Evolutionary conservation across 75 land plant species (phyloP).

Genomic region (Larix kaempferi): DNA sequence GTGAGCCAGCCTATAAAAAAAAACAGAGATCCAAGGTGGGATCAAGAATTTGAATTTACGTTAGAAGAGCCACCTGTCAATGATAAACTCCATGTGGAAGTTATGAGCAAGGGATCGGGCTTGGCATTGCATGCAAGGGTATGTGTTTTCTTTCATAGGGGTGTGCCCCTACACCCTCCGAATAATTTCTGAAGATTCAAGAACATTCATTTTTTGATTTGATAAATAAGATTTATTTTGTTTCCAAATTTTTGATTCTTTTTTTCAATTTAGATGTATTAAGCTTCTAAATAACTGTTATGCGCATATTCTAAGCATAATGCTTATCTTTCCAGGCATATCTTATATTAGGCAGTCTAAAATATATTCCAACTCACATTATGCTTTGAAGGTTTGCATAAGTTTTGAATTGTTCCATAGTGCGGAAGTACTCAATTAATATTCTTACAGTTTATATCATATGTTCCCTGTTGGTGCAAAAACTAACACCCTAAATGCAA

Average conservation of each 20-base stretch:
- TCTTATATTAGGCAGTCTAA: not conserved
- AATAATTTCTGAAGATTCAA: not conserved
- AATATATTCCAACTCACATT: not conserved
- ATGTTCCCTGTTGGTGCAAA: not conserved
- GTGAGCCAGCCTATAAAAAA: conserved; percentile 66
- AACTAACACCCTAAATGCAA: too few species aligned
- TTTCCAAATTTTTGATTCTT: not conserved
- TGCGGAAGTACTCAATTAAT: not conserved
- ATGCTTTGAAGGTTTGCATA: not conserved
- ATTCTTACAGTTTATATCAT: not conserved
- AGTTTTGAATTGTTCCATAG: not conserved
- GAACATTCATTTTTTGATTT: not conserved
- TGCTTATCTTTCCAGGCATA: not conserved
- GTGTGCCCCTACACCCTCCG: not conserved
- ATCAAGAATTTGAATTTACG: conserved; percentile 59
- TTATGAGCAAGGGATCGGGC: conserved; percentile 39
- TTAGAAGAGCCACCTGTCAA: conserved; percentile 66
- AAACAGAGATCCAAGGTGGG: conserved; percentile 84
- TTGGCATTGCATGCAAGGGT: conserved; percentile 38
- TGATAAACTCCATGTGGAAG: conserved; percentile 68
- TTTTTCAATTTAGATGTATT: not conserved
- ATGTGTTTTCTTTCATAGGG: conserved; percentile 10
- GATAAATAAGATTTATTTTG: not conserved
- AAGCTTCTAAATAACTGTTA: not conserved
- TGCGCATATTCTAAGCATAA: not conserved